Base-by-base conservation (phyloP, 495 filamentous ascomycete species). In the Lasiosphaeris hirsuta region DNA sequence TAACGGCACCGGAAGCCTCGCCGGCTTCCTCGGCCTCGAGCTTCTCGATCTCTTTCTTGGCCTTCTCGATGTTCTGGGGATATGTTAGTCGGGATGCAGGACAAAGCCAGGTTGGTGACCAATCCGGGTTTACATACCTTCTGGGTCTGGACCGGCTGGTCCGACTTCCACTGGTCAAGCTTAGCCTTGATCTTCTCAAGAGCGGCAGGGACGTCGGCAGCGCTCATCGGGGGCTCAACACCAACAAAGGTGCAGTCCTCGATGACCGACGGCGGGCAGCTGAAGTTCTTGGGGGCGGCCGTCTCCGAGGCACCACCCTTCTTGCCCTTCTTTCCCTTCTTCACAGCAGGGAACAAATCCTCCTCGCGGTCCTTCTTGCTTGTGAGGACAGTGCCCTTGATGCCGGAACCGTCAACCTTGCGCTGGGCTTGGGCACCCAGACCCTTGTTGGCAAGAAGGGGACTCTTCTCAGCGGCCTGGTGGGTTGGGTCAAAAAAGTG, bases 241-340 rank as follows among this genome's bases (percentile, higher is more conserved):
- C 86, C 86, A 63, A 97, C 70, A 73, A 89, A 88, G 62, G 78
- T 78, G 47, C 96, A 87, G 69, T 96, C 87, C 73, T 96, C 92
- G 47, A 99, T 89, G 53, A 96, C 84, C 56, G 91, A 90, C 40
- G 93, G 84, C 60, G 86, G 90, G 64, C 93, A 84, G 75, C 87
- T 93, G 82, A 92, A 96, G 68, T 90, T 94, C 66, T 78, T 76
- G 50, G 70, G 63, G 51, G 77, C 64, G 17, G 68, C 65, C 35
- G 77, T 62, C 23, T 72, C 71, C 10, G 71, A 54, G 17, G 70
- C 74, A 46, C 73, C 69, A 52, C 72, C 74, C 63, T 86, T 86
- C 75, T 89, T 91, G 70, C 86, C 86, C 63, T 89, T 90, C 83
- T 95, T 96, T 72, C 92, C 92, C 66, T 92, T 92, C 84, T 96